Evolutionary conservation across 2,329 filamentous ascomycete species (phyloP), one percentile per base, ranked within the genome.

Genomic region (Xylogone sp.): DNA sequence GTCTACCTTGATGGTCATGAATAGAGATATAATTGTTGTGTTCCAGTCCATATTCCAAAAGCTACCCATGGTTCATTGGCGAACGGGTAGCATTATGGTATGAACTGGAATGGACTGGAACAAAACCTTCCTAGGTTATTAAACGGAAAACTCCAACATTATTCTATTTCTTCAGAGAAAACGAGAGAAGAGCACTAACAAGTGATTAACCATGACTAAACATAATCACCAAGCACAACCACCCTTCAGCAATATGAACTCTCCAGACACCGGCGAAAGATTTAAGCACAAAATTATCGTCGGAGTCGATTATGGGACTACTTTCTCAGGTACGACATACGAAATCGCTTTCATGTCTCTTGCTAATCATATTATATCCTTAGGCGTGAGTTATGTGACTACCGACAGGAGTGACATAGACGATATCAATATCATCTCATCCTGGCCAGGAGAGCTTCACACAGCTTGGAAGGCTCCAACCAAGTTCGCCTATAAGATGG

Each of bases 301-400:
- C 12, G 60, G 59, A 46, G 58, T 62, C 51, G 60, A 63, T 48
- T 62, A 60, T 29, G 60, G 60, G 1, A 63, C 60, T 19, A 63
- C 60, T 1, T 62, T 55, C 8, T 58, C 59, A 31, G 59, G 60
- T 57, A 56, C 20, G 16, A n/a, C n/a, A n/a, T n/a, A n/a, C n/a
- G 44, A 18, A 9, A 6, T 13, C 19, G 3, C 21, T 5, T 27
- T 27, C 16, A 20, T 6, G 19, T 21, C 12, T 29, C 8, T 8
- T 48, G 4, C 6, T 20, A 4, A 21, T 29, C n/a, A 5, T 27
- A 43, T 42, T 39, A 24, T 2, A 5, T 39, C 10, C 34, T 18
- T 48, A 58, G 56, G 56, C 12, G 43, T 56, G 1, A 56, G 54
- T 21, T 58, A 53, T 20, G 54, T 54, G 1, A 56, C 56, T 0